Conservation (phyloP, 352 stramenopile genomes). For the Plasmopara halstedii region DNA sequence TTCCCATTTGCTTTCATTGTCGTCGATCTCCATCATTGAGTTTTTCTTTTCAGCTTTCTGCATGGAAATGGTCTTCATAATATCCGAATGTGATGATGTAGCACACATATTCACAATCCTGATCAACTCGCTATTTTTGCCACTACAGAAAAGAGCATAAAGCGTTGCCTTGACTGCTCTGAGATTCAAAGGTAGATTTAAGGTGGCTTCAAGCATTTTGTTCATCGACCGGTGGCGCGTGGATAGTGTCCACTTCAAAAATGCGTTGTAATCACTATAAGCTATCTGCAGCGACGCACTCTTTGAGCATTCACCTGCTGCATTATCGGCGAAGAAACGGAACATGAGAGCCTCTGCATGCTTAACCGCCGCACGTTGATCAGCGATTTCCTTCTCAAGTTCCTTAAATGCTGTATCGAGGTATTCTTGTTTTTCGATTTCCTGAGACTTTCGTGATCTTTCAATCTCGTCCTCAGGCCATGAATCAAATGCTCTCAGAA, state of each 20-base stretch:
- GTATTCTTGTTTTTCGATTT: constrained; percentile 8
- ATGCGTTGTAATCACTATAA: constrained; percentile 3
- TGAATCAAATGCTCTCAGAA: constrained; percentile 25
- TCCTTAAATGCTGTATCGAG: background rate
- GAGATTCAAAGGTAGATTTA: constrained; percentile 11
- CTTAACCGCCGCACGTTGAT: constrained; percentile 6
- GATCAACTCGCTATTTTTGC: background rate
- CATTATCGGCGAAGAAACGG: background rate
- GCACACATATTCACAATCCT: constrained; percentile 15
- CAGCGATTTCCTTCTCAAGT: constrained; percentile 8
- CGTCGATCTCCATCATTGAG: background rate
- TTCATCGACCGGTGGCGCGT: constrained; percentile 9
- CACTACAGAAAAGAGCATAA: constrained; percentile 3
- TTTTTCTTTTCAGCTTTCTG: background rate
- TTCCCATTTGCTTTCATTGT: background rate
- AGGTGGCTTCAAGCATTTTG: constrained; percentile 2
- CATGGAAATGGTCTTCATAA: background rate
- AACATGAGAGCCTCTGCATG: constrained; percentile 9
- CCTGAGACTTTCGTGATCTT: background rate
- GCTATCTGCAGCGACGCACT: background rate
- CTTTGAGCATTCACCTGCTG: background rate
- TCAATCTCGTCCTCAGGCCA: constrained; percentile 20
- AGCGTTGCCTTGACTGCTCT: constrained; percentile 5
- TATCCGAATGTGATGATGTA: constrained; percentile 2
- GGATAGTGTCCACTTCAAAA: constrained; percentile 11